These are phyloP conservation scores for Epithemia pelagica DNA, from an alignment of 108 stramenopile genomes.

Conservation along the genomic window DNA sequence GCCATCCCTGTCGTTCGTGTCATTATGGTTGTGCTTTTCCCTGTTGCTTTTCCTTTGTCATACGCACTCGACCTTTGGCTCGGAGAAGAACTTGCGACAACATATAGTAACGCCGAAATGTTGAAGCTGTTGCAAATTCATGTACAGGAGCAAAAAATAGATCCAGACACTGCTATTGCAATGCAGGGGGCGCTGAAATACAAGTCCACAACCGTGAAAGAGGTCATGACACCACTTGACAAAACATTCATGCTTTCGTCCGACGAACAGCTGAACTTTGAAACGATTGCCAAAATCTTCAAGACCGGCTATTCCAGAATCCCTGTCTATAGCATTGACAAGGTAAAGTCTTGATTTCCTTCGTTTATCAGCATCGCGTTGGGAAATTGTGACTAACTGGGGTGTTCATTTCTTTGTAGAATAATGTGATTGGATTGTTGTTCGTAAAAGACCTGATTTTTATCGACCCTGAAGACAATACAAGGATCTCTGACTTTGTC, in stretches of 20 bases:
- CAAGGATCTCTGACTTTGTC: slow-evolving; percentile 75
- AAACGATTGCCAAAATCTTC: slow-evolving; percentile 92
- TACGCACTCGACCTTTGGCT: slow-evolving; percentile 60
- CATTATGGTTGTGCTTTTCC: slow-evolving; percentile 55
- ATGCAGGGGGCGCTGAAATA: slow-evolving; percentile 94
- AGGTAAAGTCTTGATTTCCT: slow-evolving; percentile 5
- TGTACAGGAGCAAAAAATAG: slow-evolving; percentile 71
- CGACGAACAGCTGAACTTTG: slow-evolving; percentile 84
- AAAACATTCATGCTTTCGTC: slow-evolving; percentile 91
- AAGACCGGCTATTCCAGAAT: slow-evolving; percentile 91
- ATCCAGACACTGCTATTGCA: slow-evolving; percentile 82
- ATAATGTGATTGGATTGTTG: slow-evolving; percentile 92
- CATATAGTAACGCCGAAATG: slow-evolving; percentile 86
- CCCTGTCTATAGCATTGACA: slow-evolving; percentile 82
- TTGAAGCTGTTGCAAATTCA: slow-evolving; percentile 87
- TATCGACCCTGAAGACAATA: slow-evolving; percentile 93
- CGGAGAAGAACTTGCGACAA: slow-evolving; percentile 90
- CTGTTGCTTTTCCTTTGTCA: slow-evolving; percentile 75
- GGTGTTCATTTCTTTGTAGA: slow-evolving; percentile 9
- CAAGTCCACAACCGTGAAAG: slow-evolving; percentile 71
- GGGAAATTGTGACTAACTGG: background rate
- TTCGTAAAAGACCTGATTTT: slow-evolving; percentile 99
- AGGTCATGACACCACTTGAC: slow-evolving; percentile 92
- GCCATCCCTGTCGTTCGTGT: slow-evolving; percentile 83
- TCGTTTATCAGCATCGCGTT: background rate